A percentile compares a stretch with the other conserved stretches of the same genome.
Evolutionary conservation across 441 rosid species (phyloP).

Genomic region (Croton setiger): DNA sequence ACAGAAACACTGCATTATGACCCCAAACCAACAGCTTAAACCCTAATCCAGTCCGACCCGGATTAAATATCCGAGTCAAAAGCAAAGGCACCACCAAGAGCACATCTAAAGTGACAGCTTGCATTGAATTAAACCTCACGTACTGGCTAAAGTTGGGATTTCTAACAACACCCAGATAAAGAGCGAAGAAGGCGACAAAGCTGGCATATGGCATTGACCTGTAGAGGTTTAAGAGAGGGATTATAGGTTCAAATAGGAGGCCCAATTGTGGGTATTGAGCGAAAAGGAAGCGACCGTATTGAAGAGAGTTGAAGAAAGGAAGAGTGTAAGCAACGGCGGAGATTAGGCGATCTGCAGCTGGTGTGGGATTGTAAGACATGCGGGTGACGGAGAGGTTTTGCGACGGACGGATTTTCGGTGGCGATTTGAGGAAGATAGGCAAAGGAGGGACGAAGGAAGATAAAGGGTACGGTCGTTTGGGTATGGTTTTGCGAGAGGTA

Average conservation of each 20-base stretch:
- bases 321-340: conserved; percentile 67
- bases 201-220: conserved; percentile 66
- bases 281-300: conserved; percentile 76
- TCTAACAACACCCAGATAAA: conserved; percentile 65
- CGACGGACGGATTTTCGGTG: conserved; percentile 2
- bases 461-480: not conserved
- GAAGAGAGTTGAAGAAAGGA: conserved; percentile 66
- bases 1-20: conserved; percentile 57
- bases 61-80: conserved; percentile 53
- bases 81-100: conserved; percentile 66
- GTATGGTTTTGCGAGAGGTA: conserved; percentile 5
- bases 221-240: conserved; percentile 66
- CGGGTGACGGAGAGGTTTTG: conserved; percentile 20
- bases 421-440: conserved; percentile 7
- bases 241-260: conserved; percentile 53
- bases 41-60: conserved; percentile 55
- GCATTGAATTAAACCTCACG: conserved; percentile 80
- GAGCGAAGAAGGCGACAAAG: conserved; percentile 77
- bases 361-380: conserved; percentile 56
- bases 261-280: conserved; percentile 52
- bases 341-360: conserved; percentile 67
- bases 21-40: conserved; percentile 68
- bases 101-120: conserved; percentile 82
- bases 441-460: conserved; percentile 16
- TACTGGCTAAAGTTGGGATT: conserved; percentile 62